Evolutionary conservation across 2,329 filamentous ascomycete genomes (phyloP), one percentile per base, ranked within the genome.

Genomic region (Hysterium pulicare): DNA sequence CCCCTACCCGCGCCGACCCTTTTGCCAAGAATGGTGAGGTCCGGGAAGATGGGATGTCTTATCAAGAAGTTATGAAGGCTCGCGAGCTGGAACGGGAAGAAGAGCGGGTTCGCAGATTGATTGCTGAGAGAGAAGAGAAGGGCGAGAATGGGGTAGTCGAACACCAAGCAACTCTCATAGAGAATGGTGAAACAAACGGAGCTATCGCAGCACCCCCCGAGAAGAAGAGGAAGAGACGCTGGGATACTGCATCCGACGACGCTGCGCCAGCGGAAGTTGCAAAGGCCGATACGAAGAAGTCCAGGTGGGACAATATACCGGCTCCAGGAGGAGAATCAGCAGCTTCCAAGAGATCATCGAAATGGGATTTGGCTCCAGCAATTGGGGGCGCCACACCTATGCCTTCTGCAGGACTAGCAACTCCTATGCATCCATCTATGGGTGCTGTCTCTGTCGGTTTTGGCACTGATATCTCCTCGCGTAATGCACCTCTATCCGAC

Each of bases 61-160:
- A 97, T 64, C 82, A 87, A 55, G 88, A 95, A 51, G 78, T 94
- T 40, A 97, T 98, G 91, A 85, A 88, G 53, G 76, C 84, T 53
- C 86, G 90, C 41, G 91, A 98, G 55, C 69, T 97, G 8, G 91
- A 98, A 69, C 82, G 89, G 51, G 93, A 98, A 71, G 93, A 98
- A 70, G 87, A 91, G 58, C 82, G 91, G 49, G 86, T 98, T 26
- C 78, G 79, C 55, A 84, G 80, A 57, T 76, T 87, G 40, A 93
- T 98, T 49, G 81, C 86, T 53, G 85, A 93, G 38, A 86, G 86
- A 68, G 73, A 85, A 52, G 76, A 75, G 23, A 75, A 79, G 51
- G 75, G 76, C 35, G 75, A 77, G 50, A 78, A 82, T 57, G 81
- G 74, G 33, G 73, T 76, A 11, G 68, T 76, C 23, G 83, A 89